Evolutionary conservation across 805 yeast genomes (phyloP), one percentile per base, ranked within the genome.

Genomic region (Sungouiella thailandica): DNA sequence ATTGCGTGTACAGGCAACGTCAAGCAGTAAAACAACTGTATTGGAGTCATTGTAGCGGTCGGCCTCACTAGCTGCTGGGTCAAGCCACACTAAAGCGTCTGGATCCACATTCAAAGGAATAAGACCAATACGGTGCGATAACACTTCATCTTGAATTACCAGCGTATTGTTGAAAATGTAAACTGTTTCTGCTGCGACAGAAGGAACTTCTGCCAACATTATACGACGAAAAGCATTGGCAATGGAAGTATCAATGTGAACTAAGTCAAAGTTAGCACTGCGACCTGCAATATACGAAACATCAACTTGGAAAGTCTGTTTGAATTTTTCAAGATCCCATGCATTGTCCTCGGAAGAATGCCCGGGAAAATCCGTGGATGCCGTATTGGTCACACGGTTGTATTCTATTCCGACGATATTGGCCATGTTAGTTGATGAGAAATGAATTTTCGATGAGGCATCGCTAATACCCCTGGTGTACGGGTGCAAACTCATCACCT

Each of bases 141-240:
- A 73, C 13, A 93, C 96, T 65, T 93, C 98, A 59, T 93, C 98
- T 60, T 89, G 97, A 44, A 93, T 86, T 31, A 93, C 96, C 1
- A 96, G 86, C 1, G 98, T 93, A 62, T 93, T 93, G 71, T 87
- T 90, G 67, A 83, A 83, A 39, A 93, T 74, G 56, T 81, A 88
- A 12, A 93, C 87, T 42, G 85, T 78, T 60, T 93, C 98, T 15
- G 96, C 83, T 11, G 98, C 97, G 29, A 90, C 94, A 2, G 93
- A 76, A 14, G 98, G 98, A 25, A 93, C 95, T 58, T 93, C 98
- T 1, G 97, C 76, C 35, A 93, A 80, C 97, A 93, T 89, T 50
- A 93, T 84, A 54, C 98, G 82, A 56, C 98, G 81, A 63, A 90
- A 88, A 0, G 98, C 97, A 65, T 93, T 93, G 28, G 97, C 89